phyloP scores from a whole-genome alignment of 306 rosid genomes.

The Astragalus glycyphyllos region DNA sequence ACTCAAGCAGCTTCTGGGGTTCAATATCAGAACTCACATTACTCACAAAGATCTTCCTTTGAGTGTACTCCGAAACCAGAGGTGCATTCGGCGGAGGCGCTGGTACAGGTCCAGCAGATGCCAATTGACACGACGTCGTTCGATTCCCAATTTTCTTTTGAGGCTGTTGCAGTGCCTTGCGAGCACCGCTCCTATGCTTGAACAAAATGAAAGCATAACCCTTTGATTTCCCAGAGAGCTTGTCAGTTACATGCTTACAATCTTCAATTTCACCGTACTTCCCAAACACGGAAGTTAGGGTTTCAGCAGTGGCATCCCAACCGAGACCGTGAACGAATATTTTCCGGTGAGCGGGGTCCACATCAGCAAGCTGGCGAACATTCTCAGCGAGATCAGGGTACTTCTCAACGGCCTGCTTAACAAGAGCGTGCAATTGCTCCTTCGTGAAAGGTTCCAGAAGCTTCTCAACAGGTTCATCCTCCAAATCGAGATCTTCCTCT shows the following conservation, averaged over 20 bases:
- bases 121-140: slow-evolving; percentile 60
- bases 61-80: slow-evolving; percentile 53
- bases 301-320: slow-evolving; percentile 73
- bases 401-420: slow-evolving; percentile 61
- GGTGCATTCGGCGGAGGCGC: slow-evolving; percentile 47
- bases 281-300: slow-evolving; percentile 55
- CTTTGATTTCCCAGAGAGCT: slow-evolving; percentile 66
- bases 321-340: slow-evolving; percentile 80
- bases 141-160: slow-evolving; percentile 70
- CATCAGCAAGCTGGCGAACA: slow-evolving; percentile 66
- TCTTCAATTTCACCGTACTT: slow-evolving; percentile 72
- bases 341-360: slow-evolving; percentile 76
- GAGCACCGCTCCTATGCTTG: slow-evolving; percentile 64
- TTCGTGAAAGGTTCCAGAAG: slow-evolving; percentile 75
- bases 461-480: slow-evolving; percentile 65
- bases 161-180: slow-evolving; percentile 60
- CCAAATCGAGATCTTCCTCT: slow-evolving; percentile 50
- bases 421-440: slow-evolving; percentile 64
- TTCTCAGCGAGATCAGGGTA: slow-evolving; percentile 54
- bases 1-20: slow-evolving; percentile 56
- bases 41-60: slow-evolving; percentile 72
- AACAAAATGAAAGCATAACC: slow-evolving; percentile 76
- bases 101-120: slow-evolving; percentile 67
- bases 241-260: slow-evolving; percentile 70
- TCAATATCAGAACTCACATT: slow-evolving; percentile 64